These are phyloP conservation scores for Elsinoe necatrix DNA, from an alignment of 2,329 filamentous ascomycete species.

Conservation along the genomic window DNA sequence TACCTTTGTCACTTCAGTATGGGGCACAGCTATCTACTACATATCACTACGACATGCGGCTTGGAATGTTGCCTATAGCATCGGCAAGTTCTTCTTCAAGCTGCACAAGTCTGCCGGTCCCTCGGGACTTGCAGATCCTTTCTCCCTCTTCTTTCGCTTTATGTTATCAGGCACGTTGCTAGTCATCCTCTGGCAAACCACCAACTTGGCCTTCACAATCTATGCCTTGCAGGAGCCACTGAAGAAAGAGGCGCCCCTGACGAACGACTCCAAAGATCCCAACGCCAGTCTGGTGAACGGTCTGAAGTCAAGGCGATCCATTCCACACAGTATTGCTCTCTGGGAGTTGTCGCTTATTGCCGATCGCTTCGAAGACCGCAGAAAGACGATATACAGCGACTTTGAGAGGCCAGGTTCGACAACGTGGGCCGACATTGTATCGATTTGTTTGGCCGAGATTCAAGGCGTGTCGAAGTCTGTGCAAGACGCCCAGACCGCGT, in stretches of 20 bases:
- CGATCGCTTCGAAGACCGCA: slow-evolving; percentile 61
- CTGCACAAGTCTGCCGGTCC: slow-evolving; percentile 59
- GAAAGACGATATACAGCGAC: slow-evolving; percentile 76
- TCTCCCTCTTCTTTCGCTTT: slow-evolving; percentile 47
- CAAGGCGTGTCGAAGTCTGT: slow-evolving; percentile 60
- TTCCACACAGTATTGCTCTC: slow-evolving; percentile 75
- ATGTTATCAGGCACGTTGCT: slow-evolving; percentile 55
- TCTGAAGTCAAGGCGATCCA: slow-evolving; percentile 70
- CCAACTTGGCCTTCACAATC: slow-evolving; percentile 69
- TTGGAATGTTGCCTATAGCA: slow-evolving; percentile 62
- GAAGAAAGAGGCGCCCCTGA: slow-evolving; percentile 77
- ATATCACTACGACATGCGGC: slow-evolving; percentile 52
- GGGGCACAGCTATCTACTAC: slow-evolving; percentile 50
- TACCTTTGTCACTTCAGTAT: slow-evolving; percentile 34
- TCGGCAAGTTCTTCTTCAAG: slow-evolving; percentile 66
- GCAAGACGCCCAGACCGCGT: slow-evolving; percentile 36
- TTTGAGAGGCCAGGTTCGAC: slow-evolving; percentile 71
- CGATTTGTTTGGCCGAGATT: slow-evolving; percentile 60
- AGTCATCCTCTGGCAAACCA: slow-evolving; percentile 64
- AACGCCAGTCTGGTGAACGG: slow-evolving; percentile 84
- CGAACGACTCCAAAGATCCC: slow-evolving; percentile 66
- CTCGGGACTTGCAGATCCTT: slow-evolving; percentile 49
- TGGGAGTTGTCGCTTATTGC: slow-evolving; percentile 84
- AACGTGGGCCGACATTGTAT: slow-evolving; percentile 71
- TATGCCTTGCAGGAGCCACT: slow-evolving; percentile 73